Conservation (phyloP, 1,284 basidiomycete species). For the Ceratobasidium sp. region DNA sequence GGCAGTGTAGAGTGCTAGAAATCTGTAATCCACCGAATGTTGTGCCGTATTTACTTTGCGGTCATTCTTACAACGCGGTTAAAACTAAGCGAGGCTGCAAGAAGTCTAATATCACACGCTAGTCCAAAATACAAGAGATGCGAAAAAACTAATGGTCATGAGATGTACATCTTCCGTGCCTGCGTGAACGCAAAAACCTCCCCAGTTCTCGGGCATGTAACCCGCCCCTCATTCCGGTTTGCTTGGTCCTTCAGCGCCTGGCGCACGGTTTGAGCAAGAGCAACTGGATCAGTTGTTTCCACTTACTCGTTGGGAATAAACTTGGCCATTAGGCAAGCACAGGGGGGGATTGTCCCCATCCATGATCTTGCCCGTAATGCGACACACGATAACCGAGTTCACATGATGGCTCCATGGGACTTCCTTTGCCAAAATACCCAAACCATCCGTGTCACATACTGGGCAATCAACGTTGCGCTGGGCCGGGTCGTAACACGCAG, state of each 20-base stretch:
- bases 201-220: slow-evolving; percentile 84
- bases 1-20: slow-evolving; percentile 40
- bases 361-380: slow-evolving; percentile 91
- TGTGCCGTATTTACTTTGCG: background rate
- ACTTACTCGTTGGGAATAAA: slow-evolving; percentile 90
- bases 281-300: slow-evolving; percentile 10
- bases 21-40: slow-evolving; percentile 19
- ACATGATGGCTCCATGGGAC: slow-evolving; percentile 94
- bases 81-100: background rate
- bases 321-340: slow-evolving; percentile 91
- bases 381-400: slow-evolving; percentile 95
- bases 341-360: slow-evolving; percentile 91
- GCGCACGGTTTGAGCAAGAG: slow-evolving; percentile 1
- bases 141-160: slow-evolving; percentile 55
- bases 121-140: background rate
- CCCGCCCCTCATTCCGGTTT: slow-evolving; percentile 72
- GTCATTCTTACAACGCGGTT: background rate
- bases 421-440: slow-evolving; percentile 82
- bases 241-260: slow-evolving; percentile 89
- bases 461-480: slow-evolving; percentile 85
- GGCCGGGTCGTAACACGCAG: slow-evolving; percentile 69
- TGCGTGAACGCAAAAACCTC: slow-evolving; percentile 71
- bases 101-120: background rate
- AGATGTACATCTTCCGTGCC: slow-evolving; percentile 89
- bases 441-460: slow-evolving; percentile 77